Base-by-base conservation (phyloP, 305 asterid species). In the Withania somnifera region DNA sequence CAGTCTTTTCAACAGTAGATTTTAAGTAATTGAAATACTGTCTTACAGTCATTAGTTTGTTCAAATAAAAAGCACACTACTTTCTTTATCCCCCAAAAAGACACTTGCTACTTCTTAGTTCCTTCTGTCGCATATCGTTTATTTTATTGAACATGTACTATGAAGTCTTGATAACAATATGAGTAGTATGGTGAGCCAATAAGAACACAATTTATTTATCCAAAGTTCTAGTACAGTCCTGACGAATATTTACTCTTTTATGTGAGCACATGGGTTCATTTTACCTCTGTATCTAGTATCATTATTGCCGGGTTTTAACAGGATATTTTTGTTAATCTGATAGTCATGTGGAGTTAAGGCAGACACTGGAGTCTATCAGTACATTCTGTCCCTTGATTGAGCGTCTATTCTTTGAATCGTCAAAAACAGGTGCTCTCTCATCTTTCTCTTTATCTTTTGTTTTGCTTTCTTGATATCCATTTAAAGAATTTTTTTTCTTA, bases 341-440 rank as follows among this genome's bases (percentile, higher is more conserved):
- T 85, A 91, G 97, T 82, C 89, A 89, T 53, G 91, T 92, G 84
- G 97, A 90, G 88, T 85, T 89, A 78, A 89, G 92, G 89, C 90
- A 87, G 86, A 90, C 94, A 28, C 82, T 94, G 90, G 95, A 91
- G 76, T 85, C 97, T 45, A 92, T 94, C 86, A 88, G 97, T 84
- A 83, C 87, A 85, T 89, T 83, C 58, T 94, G 98, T 82, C 97
- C 88, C 79, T 86, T 84, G 83, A 85, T 92, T 79, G 94, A 92
- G 88, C 97, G 95, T 57, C 88, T 94, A 73, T 90, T 68, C 89
- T 92, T 94, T 58, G 97, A 93, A 84, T 91, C 97, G 28, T 89
- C 97, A 11, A 90, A 86, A 85, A 87, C 93, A 89, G 97, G 98
- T 94, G 75, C 83, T 75, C 38, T 71, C 40, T 69, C 78, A 68